Evolutionary conservation across 2,329 filamentous ascomycete species (phyloP).

Genomic region (Claviceps sp.): DNA sequence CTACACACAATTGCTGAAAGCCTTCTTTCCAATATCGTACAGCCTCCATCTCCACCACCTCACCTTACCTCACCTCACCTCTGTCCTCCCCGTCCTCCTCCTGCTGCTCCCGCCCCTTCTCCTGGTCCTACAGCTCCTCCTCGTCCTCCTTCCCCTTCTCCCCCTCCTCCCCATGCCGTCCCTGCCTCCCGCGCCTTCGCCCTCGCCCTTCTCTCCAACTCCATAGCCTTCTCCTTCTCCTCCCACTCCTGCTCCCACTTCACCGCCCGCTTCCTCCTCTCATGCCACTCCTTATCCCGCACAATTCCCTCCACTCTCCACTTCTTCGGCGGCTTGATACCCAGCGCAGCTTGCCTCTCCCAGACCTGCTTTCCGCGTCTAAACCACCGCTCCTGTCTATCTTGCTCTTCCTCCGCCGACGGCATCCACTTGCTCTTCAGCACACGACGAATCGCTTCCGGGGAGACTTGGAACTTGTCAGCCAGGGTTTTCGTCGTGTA

Average conservation of each 20-base stretch:
- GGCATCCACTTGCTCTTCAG: conserved; percentile 67
- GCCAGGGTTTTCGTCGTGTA: conserved; percentile 67
- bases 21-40: neutral
- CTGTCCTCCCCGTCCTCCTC: neutral
- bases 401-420: conserved; percentile 40
- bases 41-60: neutral
- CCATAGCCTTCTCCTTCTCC: conserved; percentile 17
- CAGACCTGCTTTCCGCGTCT: conserved; percentile 47
- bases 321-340: conserved; percentile 45
- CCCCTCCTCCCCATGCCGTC: neutral
- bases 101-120: neutral
- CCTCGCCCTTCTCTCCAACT: conserved; percentile 11
- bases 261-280: conserved; percentile 16
- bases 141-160: neutral
- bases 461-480: conserved; percentile 68
- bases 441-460: conserved; percentile 79
- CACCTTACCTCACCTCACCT: neutral
- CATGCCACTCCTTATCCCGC: conserved; percentile 29
- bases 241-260: conserved; percentile 16
- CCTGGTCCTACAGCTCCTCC: neutral
- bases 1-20: neutral
- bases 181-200: conserved; percentile 1
- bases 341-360: conserved; percentile 44
- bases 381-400: conserved; percentile 48
- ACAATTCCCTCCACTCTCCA: conserved; percentile 45